Evolutionary conservation across 768 basidiomycete genomes (phyloP), one percentile per base, ranked within the genome.

Genomic region (Lentinula guzmanii): DNA sequence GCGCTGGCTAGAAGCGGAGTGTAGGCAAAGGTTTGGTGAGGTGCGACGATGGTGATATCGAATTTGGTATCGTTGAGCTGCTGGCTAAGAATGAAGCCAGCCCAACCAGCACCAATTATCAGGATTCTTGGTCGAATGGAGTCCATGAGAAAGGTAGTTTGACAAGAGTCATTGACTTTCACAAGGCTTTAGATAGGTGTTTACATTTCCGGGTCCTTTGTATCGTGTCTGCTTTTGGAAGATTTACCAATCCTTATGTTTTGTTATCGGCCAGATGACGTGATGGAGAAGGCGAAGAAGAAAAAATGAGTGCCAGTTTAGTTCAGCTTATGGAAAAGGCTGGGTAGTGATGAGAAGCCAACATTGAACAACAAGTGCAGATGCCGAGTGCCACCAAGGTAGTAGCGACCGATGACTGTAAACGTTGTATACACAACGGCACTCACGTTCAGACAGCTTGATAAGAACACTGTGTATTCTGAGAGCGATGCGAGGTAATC

Each of bases 1-100:
- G 55, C 55, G 16, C 55, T 56, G 21, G 55, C 55, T 31, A 56
- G 15, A 35, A 56, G 55, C 5, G 55, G 55, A 56, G 55, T 56
- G 55, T 56, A 56, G 5, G 55, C 55, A 41, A 56, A 56, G 13
- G 55, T 56, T 37, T 56, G 55, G 37, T 56, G 55, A 31, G 55
- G 55, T 41, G 55, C 11, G 37, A 56, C 34, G 21, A 56, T 42
- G 13, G 55, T 56, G n/a, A 56, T 56, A 9, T 42, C 15, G 37
- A 37, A 56, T 41, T 41, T 56, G 24, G 31, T 41, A 37, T 56
- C 55, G n/a, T 56, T 15, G 6, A 56, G 55, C 13, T 56, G 31
- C 41, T 42, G 55, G 28, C 55, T 56, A 35, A 56, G 55, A 21
- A 56, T 39, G n/a, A 15, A 56, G 55, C 55, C 55, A 56, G 55